Percentiles rank a stretch among this genome's conserved stretches.
Conservation (phyloP, 345 rosid genomes). For the Gossypioides kirkii region DNA sequence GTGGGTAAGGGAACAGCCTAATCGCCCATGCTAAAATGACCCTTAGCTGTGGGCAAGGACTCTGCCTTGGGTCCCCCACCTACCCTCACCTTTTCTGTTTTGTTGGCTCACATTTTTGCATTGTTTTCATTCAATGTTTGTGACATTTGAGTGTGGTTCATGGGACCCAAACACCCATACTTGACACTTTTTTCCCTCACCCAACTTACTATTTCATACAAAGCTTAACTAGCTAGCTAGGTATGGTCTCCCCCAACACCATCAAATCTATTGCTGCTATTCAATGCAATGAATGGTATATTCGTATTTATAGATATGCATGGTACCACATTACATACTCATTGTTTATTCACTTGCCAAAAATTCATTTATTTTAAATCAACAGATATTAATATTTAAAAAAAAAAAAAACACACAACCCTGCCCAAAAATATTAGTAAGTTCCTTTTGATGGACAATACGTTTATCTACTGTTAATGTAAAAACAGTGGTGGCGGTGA, state of each 20-base stretch:
- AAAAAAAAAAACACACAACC: too few species aligned
- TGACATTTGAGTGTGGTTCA: background rate
- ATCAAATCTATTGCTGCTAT: background rate
- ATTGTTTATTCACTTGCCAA: too few species aligned
- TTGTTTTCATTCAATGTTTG: background rate
- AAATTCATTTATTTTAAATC: too few species aligned
- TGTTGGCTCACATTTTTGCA: background rate
- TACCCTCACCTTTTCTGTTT: background rate
- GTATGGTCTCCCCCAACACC: background rate
- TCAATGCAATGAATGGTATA: background rate
- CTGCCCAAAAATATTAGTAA: too few species aligned
- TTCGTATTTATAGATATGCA: background rate
- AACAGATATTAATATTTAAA: too few species aligned
- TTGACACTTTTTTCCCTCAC: background rate
- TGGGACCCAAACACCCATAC: background rate
- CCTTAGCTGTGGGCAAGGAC: background rate
- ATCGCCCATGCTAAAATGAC: background rate
- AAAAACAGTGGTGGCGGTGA: too few species aligned
- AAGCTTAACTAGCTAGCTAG: background rate
- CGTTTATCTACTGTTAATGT: too few species aligned
- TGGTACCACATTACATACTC: background rate
- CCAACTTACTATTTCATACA: background rate
- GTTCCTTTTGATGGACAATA: too few species aligned
- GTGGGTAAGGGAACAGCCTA: background rate
- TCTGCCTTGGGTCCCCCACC: conserved; percentile 1